These are phyloP conservation scores for Taiozyma sp. DNA, from an alignment of 1,139 yeast genomes.

Conservation along the genomic window DNA sequence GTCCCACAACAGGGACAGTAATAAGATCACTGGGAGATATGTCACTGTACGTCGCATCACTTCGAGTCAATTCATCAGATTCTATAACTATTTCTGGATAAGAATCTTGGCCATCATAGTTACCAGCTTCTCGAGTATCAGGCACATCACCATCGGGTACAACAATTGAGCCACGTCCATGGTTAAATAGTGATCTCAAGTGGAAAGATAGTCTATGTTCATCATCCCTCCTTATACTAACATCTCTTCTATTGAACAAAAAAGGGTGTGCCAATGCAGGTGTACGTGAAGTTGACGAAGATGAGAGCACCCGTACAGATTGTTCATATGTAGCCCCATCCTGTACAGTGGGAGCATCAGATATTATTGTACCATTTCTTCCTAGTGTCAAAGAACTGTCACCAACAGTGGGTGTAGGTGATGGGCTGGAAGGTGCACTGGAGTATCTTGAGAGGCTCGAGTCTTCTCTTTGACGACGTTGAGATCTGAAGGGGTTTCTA, in stretches of 20 bases:
- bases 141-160: not conserved
- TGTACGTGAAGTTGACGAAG: not conserved
- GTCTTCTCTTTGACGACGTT: not conserved
- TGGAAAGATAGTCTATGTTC: not conserved
- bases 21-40: not conserved
- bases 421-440: not conserved
- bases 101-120: not conserved
- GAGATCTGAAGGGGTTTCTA: not conserved
- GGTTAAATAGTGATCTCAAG: not conserved
- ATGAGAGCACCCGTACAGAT: not conserved
- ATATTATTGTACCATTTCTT: not conserved
- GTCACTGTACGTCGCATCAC: not conserved
- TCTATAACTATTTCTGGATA: not conserved
- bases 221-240: not conserved
- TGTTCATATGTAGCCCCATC: not conserved
- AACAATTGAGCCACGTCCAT: not conserved
- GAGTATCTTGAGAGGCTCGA: not conserved
- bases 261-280: not conserved
- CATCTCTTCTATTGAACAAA: not conserved
- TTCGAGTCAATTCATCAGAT: not conserved
- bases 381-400: not conserved
- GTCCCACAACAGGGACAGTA: not conserved
- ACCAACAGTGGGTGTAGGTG: not conserved
- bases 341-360: not conserved
- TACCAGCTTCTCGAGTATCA: not conserved